Evolutionary conservation across 2,329 filamentous ascomycete genomes (phyloP), one percentile per base, ranked within the genome.

Genomic region (Penicillium decumbens): DNA sequence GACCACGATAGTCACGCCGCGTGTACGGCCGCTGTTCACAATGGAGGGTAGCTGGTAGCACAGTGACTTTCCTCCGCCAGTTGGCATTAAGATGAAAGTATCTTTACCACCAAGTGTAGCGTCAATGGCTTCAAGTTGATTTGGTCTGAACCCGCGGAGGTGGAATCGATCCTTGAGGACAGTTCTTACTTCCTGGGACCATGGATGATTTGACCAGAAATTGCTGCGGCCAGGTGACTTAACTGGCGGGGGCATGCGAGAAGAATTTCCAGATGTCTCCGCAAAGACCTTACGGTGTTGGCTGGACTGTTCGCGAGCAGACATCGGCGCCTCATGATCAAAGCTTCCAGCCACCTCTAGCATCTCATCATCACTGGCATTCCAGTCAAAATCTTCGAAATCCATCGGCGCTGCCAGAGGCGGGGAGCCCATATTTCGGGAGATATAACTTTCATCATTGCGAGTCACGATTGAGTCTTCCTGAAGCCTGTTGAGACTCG

Each of bases 71-170:
- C 93, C 93, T 52, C 93, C 93, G 45, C 93, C 93, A 0, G 93
- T 98, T 2, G 95, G 93, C 93, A 98, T 98, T 33, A 98, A 77
- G 13, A 98, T 87, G 66, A 98, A 98, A 0, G 88, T 86, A 70
- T 98, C 92, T 56, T 92, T 84, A 3, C 92, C 93, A 27, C 76
- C 78, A 40, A 98, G 75, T 0, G 93, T 97, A 1, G 91, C 87
- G 68, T 98, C 97, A 68, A 98, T 96, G 12, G 93, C 91, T 69
- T 97, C 89, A 1, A 97, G 78, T 65, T 98, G 93, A 65, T 96
- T 93, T 46, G 85, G 83, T 27, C 95, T 84, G 65, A 98, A 98
- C 0, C 89, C 89, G 46, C 81, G 82, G 67, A 98, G 84, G 55
- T 85, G 81, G 64, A 98, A 98, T 3, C 84, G 80, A 60, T 92